Conservation (phyloP, 2,329 filamentous ascomycete species). For the Capronia coronata region DNA sequence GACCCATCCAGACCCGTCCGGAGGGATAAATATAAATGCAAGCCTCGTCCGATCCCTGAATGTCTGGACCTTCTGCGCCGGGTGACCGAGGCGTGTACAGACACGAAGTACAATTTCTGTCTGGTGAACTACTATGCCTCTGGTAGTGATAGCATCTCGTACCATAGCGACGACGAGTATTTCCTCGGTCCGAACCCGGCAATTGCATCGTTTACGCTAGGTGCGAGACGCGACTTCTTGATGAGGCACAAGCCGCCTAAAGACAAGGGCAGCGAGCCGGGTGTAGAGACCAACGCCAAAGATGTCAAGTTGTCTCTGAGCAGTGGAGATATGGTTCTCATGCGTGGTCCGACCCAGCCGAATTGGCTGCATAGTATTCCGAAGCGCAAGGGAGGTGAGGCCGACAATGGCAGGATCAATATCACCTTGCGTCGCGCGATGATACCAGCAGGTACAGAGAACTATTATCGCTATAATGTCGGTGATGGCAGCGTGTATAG, state of each 20-base stretch:
- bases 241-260: conserved; percentile 64
- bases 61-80: conserved; percentile 60
- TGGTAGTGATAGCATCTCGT: conserved; percentile 69
- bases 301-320: conserved; percentile 51
- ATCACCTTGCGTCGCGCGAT: conserved; percentile 71
- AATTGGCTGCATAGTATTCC: conserved; percentile 74
- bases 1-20: conserved; percentile 35
- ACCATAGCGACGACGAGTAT: conserved; percentile 72
- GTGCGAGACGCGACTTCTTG: conserved; percentile 65
- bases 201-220: conserved; percentile 69
- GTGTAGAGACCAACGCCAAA: conserved; percentile 27
- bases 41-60: conserved; percentile 62
- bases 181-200: conserved; percentile 64
- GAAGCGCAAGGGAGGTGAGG: conserved; percentile 58
- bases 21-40: conserved; percentile 50
- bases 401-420: conserved; percentile 62
- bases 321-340: conserved; percentile 71
- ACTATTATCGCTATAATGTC: conserved; percentile 81
- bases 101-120: conserved; percentile 68
- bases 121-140: conserved; percentile 79
- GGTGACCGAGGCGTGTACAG: conserved; percentile 59
- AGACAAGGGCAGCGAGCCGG: conserved; percentile 29
- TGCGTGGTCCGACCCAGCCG: conserved; percentile 67
- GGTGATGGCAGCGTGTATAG: conserved; percentile 61
- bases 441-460: conserved; percentile 66